Conservation (phyloP, 169 alveolate genomes). For the Plasmodium knowlesi region DNA sequence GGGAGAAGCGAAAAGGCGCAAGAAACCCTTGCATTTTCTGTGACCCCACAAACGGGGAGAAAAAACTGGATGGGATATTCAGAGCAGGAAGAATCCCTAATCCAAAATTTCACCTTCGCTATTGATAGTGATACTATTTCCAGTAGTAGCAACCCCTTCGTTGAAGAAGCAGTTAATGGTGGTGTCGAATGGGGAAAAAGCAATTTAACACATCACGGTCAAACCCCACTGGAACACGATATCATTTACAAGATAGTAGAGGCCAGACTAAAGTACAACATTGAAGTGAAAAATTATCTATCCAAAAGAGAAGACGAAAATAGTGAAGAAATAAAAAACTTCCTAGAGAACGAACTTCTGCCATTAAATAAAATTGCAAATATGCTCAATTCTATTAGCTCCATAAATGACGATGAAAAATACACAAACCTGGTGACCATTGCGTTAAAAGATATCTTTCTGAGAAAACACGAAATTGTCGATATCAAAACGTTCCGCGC, state of each 20-base stretch:
- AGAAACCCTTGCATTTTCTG: neutral
- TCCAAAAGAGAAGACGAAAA: neutral
- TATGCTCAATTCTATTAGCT: constrained; percentile 4
- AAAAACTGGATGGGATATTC: neutral
- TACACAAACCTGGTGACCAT: constrained; percentile 35
- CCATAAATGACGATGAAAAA: constrained; percentile 31
- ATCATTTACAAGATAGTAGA: constrained; percentile 36
- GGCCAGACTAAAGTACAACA: constrained; percentile 40
- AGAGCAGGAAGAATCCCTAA: neutral
- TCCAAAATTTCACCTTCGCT: neutral
- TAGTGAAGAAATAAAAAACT: constrained; percentile 39
- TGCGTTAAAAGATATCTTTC: constrained; percentile 37
- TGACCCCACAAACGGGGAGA: neutral
- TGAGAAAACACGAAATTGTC: constrained; percentile 48
- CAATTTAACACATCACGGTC: neutral
- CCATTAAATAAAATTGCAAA: constrained; percentile 16
- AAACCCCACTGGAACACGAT: neutral
- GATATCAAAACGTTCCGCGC: constrained; percentile 32
- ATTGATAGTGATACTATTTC: neutral
- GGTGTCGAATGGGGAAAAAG: neutral
- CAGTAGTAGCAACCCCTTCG: neutral
- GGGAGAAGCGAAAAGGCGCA: neutral
- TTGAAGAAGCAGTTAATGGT: neutral
- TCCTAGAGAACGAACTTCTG: constrained; percentile 27
- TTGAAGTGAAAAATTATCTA: constrained; percentile 38